Conservation (phyloP, 2,329 filamentous ascomycete species). For the Byssothecium circinans region DNA sequence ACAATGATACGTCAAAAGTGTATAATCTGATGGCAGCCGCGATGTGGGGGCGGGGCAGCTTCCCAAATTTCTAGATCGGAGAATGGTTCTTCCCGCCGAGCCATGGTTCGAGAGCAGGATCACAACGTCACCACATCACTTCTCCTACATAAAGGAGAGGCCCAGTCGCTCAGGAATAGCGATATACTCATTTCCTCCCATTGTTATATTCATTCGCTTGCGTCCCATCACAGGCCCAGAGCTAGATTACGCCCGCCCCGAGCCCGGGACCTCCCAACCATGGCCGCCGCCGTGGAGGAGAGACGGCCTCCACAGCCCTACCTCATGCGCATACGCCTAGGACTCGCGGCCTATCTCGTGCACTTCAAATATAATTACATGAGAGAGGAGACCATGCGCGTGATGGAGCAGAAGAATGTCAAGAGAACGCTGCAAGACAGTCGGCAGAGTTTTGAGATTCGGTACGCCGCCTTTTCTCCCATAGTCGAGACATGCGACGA, state of each 20-base stretch:
- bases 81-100: slow-evolving; percentile 7
- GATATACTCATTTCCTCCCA: neutral
- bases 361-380: slow-evolving; percentile 65
- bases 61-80: slow-evolving; percentile 4
- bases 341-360: slow-evolving; percentile 53
- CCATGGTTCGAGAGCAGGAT: slow-evolving; percentile 2
- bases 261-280: slow-evolving; percentile 3
- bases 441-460: slow-evolving; percentile 57
- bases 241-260: slow-evolving; percentile 6
- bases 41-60: slow-evolving; percentile 18
- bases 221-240: too few species aligned
- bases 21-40: neutral
- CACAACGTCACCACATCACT: neutral
- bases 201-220: too few species aligned
- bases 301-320: slow-evolving; percentile 34
- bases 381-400: slow-evolving; percentile 60
- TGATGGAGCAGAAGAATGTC: slow-evolving; percentile 56
- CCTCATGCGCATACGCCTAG: slow-evolving; percentile 50
- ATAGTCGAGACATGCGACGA: slow-evolving; percentile 8
- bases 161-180: neutral
- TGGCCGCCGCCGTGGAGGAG: slow-evolving; percentile 18
- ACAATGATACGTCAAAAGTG: too few species aligned
- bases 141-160: neutral
- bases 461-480: slow-evolving; percentile 40
- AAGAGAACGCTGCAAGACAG: slow-evolving; percentile 63